Evolutionary conservation across 345 rosid species (phyloP).

Genomic region (Microcos paniculata): DNA sequence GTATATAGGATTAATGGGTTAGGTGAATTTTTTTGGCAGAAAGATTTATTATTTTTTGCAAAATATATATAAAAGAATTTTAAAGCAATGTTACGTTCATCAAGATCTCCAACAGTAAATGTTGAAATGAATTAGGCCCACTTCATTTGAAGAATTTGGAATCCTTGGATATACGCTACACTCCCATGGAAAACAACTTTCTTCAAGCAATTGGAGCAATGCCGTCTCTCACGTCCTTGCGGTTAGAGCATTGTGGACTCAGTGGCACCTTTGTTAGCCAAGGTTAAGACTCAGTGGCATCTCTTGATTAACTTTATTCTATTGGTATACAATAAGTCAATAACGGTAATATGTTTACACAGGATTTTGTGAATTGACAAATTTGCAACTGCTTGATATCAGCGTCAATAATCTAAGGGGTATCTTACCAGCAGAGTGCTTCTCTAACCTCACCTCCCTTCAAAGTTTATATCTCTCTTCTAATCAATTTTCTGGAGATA

Average conservation of each 20-base stretch:
- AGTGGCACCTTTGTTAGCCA: no score
- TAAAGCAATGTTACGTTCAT: not conserved
- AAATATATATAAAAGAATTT: no score
- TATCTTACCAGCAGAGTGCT: not conserved
- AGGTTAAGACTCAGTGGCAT: not conserved
- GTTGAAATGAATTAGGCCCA: not conserved
- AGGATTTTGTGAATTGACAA: constrained; percentile 10
- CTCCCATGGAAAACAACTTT: not conserved
- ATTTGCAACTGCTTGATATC: constrained; percentile 6
- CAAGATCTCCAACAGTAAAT: no score
- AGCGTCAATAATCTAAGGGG: not conserved
- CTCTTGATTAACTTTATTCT: no score
- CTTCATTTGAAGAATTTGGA: not conserved
- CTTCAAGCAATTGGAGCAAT: not conserved
- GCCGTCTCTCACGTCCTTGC: not conserved
- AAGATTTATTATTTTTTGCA: no score
- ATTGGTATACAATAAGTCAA: no score
- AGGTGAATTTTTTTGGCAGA: no score
- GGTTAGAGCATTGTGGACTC: not conserved
- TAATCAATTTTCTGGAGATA: not conserved
- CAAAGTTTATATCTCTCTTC: not conserved
- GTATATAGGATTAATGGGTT: no score
- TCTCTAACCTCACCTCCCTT: not conserved
- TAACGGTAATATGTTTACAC: not conserved
- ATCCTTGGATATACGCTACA: accelerated